Evolutionary conservation across 805 yeast species (phyloP), one percentile per base, ranked within the genome.

Genomic region (Pichia exigua): DNA sequence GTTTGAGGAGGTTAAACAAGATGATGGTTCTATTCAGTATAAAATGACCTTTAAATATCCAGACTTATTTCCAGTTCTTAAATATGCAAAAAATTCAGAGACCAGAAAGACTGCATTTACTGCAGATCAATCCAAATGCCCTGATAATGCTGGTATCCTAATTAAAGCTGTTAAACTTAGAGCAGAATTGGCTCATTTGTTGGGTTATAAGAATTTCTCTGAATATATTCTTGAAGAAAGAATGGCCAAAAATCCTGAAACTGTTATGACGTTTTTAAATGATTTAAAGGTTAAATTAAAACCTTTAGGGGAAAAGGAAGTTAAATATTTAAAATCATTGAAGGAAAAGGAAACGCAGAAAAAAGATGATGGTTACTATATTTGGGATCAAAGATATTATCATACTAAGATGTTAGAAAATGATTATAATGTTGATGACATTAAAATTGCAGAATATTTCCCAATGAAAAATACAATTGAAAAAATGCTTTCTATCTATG

Each of bases 1-100:
- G 61, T 83, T 82, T 60, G 84, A 76, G 49, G 68, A 66, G 51
- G 69, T 72, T 24, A 68, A 69, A 38, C 44, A 45, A 20, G 59
- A 57, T 7, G 75, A 70, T 21, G 78, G 72, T 22, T 73, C 68
- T 18, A 68, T 66, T 18, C 65, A 69, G 48, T 72, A 65, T 57
- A 83, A 83, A 62, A 84, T 88, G 73, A 84, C 94, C 2, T 86
- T 79, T 71, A 87, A 88, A 65, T 85, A 85, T 61, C 94, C 95
- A 1, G 95, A 87, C 62, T 66, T 84, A 46, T 71, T 83, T 55
- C 95, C 95, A 2, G 84, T 85, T n/a, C 66, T 86, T 65, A 85
- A 85, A 64, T 81, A 81, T 65, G 91, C 95, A 43, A 72, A 74
- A 51, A 69, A 68, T 56, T 75, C 81, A 43, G 77, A 76, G 21